Percentiles rank a stretch among this genome's conserved stretches.
phyloP scores from a whole-genome alignment of 306 rosid species.

The Coriaria nepalensis region DNA sequence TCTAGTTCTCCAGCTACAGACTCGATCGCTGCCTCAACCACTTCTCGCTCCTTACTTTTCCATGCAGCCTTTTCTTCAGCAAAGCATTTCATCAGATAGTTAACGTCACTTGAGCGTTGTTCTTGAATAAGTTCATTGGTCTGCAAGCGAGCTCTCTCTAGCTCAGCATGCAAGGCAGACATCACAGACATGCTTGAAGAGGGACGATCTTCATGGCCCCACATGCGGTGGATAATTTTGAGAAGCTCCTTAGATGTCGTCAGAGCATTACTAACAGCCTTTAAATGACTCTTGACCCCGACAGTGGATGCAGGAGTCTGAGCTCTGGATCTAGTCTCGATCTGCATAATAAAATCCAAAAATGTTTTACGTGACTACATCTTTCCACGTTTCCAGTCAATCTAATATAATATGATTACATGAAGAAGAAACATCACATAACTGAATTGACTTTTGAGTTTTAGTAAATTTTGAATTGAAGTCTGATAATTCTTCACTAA shows the following conservation, averaged over 20 bases:
- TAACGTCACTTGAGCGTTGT: constrained; percentile 66
- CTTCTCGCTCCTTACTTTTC: constrained; percentile 73
- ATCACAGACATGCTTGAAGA: constrained; percentile 81
- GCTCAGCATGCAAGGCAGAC: constrained; percentile 86
- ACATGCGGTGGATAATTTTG: constrained; percentile 77
- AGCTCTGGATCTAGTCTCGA: constrained; percentile 73
- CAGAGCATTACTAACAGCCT: constrained; percentile 82
- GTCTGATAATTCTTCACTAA: too few relatives aligned
- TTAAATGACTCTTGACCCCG: constrained; percentile 58
- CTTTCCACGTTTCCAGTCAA: too few relatives aligned
- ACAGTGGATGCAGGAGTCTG: constrained; percentile 52
- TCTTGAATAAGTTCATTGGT: constrained; percentile 88
- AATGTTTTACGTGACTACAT: neutral
- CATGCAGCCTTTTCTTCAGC: constrained; percentile 93
- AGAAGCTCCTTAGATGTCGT: constrained; percentile 86
- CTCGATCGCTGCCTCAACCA: constrained; percentile 94
- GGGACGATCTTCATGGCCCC: constrained; percentile 88
- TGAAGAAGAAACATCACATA: too few relatives aligned
- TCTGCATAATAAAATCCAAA: constrained; percentile 26
- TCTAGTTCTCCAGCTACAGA: constrained; percentile 85
- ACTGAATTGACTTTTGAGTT: too few relatives aligned
- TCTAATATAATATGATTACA: too few relatives aligned
- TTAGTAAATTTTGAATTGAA: too few relatives aligned
- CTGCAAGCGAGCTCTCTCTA: constrained; percentile 87
- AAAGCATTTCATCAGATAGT: constrained; percentile 73